Evolutionary conservation across 139 green algal species (phyloP).

Genomic region (Haematococcus sp.): DNA sequence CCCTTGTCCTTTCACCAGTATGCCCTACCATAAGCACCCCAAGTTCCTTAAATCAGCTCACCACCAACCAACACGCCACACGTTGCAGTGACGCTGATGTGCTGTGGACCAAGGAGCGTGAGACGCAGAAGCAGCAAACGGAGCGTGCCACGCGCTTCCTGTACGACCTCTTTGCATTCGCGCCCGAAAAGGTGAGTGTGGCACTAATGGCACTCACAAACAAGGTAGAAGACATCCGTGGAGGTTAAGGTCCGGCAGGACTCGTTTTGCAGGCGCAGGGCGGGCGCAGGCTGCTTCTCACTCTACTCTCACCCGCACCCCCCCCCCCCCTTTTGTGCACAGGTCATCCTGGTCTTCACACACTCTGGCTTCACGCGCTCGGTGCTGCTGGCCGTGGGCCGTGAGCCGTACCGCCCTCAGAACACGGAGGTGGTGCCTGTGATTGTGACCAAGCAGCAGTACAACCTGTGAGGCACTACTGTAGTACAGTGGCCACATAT

Average conservation of each 20-base stretch:
- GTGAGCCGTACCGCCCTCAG: slow-evolving; percentile 57
- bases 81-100: slow-evolving; percentile 46
- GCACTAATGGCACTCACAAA: neutral
- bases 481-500: too few relatives aligned
- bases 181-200: slow-evolving; percentile 34
- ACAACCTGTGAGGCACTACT: too few relatives aligned
- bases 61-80: too few relatives aligned
- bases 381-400: slow-evolving; percentile 53
- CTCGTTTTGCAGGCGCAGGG: neutral
- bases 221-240: neutral
- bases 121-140: slow-evolving; percentile 57
- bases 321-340: neutral
- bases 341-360: slow-evolving; percentile 55
- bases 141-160: slow-evolving; percentile 55
- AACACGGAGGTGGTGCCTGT: slow-evolving; percentile 56
- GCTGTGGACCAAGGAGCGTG: slow-evolving; percentile 58
- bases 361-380: slow-evolving; percentile 61
- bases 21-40: too few relatives aligned
- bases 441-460: slow-evolving; percentile 17
- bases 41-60: too few relatives aligned
- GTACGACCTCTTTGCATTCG: slow-evolving; percentile 44
- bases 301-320: neutral
- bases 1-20: too few relatives aligned
- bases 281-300: neutral
- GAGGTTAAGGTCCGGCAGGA: neutral